phyloP scores from a whole-genome alignment of 1,284 basidiomycete genomes.

The Ustanciosporium gigantosporum region DNA sequence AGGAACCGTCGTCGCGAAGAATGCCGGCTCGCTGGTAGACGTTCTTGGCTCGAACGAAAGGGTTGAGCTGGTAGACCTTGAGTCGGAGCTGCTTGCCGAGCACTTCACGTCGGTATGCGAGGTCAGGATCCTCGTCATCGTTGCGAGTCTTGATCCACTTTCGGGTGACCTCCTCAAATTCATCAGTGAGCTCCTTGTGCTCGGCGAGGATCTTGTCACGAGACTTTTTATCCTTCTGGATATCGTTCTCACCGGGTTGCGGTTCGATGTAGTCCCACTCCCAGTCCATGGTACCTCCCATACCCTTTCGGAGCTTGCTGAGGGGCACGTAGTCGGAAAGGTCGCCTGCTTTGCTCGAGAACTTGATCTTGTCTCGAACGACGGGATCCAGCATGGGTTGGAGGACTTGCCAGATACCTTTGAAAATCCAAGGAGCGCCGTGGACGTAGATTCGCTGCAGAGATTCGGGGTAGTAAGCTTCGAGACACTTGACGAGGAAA shows the following conservation, averaged over 20 bases:
- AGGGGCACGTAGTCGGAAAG: constrained; percentile 51
- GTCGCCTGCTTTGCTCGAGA: constrained; percentile 55
- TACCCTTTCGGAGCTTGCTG: constrained; percentile 55
- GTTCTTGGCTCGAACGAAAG: constrained; percentile 51
- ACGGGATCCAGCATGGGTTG: constrained; percentile 60
- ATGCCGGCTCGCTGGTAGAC: constrained; percentile 57
- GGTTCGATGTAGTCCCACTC: constrained; percentile 61
- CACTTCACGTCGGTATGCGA: constrained; percentile 50
- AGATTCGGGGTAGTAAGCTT: constrained; percentile 60
- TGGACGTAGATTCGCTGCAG: constrained; percentile 60
- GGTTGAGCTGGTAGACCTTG: constrained; percentile 55
- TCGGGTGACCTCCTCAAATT: constrained; percentile 50
- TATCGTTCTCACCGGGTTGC: constrained; percentile 53
- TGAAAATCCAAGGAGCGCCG: constrained; percentile 60
- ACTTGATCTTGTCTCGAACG: constrained; percentile 60
- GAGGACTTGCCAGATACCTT: constrained; percentile 59
- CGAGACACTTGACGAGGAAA: constrained; percentile 60
- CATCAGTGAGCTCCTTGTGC: constrained; percentile 44
- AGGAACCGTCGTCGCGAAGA: constrained; percentile 49
- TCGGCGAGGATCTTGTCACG: constrained; percentile 48
- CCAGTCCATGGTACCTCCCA: constrained; percentile 61
- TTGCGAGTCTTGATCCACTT: constrained; percentile 48
- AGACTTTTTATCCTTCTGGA: constrained; percentile 55
- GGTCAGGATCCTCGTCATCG: constrained; percentile 37
- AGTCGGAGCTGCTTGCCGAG: constrained; percentile 57